phyloP scores from a whole-genome alignment of 768 basidiomycete species.

The Leccinum imitatum region DNA sequence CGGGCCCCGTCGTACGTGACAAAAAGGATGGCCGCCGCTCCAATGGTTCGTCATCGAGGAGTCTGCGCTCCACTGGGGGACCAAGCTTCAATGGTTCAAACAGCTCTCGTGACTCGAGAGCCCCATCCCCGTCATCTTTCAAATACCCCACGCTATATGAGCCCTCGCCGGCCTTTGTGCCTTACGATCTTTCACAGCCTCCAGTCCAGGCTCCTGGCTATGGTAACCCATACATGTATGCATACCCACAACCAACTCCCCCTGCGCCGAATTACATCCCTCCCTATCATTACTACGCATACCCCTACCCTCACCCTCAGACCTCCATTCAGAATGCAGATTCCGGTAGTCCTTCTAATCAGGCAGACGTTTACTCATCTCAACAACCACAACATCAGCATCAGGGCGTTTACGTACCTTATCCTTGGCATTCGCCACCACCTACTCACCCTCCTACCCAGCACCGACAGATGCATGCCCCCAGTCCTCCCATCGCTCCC shows the following conservation, averaged over 20 bases:
- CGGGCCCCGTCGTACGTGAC: constrained; percentile 55
- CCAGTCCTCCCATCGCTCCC: constrained; percentile 32
- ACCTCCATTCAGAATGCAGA: constrained; percentile 41
- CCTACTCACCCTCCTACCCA: constrained; percentile 43
- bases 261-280: constrained; percentile 40
- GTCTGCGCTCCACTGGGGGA: constrained; percentile 49
- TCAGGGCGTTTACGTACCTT: constrained; percentile 31
- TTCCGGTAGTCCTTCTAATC: constrained; percentile 26
- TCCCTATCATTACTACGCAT: constrained; percentile 45
- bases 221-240: constrained; percentile 36
- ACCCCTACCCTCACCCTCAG: constrained; percentile 52
- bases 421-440: constrained; percentile 35
- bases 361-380: constrained; percentile 33
- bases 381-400: constrained; percentile 32
- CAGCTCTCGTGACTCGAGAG: constrained; percentile 70
- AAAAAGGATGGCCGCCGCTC: constrained; percentile 55
- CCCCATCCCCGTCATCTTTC: constrained; percentile 71
- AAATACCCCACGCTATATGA: constrained; percentile 76
- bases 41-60: constrained; percentile 59
- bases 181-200: constrained; percentile 33
- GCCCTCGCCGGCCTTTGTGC: constrained; percentile 36
- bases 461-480: constrained; percentile 34
- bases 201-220: constrained; percentile 31
- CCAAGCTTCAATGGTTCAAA: constrained; percentile 52
- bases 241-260: constrained; percentile 42